Percentiles rank a stretch among this genome's conserved stretches.
phyloP scores from a whole-genome alignment of 306 rosid genomes.

The Lathyrus aphaca region DNA sequence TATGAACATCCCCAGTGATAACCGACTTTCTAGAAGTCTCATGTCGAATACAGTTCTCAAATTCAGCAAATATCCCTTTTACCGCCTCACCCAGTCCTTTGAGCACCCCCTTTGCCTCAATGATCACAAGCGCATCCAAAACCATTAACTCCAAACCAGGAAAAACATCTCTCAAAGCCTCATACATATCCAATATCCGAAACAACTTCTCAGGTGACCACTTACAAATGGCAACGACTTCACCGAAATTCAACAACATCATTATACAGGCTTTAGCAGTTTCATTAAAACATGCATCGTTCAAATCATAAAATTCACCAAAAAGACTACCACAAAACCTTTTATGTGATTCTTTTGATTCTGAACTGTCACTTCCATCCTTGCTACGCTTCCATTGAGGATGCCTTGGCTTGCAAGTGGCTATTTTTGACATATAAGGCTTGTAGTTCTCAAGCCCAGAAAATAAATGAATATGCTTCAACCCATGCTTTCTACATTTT shows the following conservation, averaged over 20 bases:
- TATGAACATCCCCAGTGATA: conserved; percentile 84
- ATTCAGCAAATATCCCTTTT: conserved; percentile 78
- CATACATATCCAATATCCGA: conserved; percentile 93
- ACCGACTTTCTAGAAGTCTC: conserved; percentile 80
- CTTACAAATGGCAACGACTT: conserved; percentile 75
- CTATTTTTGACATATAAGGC: too few relatives aligned
- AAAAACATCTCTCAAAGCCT: conserved; percentile 65
- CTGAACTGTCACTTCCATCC: too few relatives aligned
- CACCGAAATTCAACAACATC: conserved; percentile 89
- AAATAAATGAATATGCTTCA: too few relatives aligned
- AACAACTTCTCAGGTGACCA: conserved; percentile 91
- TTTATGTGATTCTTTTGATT: too few relatives aligned
- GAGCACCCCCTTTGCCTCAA: conserved; percentile 73
- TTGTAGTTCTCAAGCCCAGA: too few relatives aligned
- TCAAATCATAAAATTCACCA: conserved; percentile 57
- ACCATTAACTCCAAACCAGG: conserved; percentile 68
- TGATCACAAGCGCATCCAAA: conserved; percentile 57
- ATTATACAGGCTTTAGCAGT: conserved; percentile 79
- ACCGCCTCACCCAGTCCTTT: conserved; percentile 76
- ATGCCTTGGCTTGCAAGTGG: too few relatives aligned
- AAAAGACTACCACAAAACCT: conserved; percentile 75
- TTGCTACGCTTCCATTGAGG: too few relatives aligned
- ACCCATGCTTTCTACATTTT: too few relatives aligned
- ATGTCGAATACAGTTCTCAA: conserved; percentile 76
- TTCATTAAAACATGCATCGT: conserved; percentile 76